A percentile compares a stretch with the other conserved stretches of the same genome.
phyloP scores from a whole-genome alignment of 2,329 filamentous ascomycete genomes.

The Stachybotrys chlorohalonatus region DNA sequence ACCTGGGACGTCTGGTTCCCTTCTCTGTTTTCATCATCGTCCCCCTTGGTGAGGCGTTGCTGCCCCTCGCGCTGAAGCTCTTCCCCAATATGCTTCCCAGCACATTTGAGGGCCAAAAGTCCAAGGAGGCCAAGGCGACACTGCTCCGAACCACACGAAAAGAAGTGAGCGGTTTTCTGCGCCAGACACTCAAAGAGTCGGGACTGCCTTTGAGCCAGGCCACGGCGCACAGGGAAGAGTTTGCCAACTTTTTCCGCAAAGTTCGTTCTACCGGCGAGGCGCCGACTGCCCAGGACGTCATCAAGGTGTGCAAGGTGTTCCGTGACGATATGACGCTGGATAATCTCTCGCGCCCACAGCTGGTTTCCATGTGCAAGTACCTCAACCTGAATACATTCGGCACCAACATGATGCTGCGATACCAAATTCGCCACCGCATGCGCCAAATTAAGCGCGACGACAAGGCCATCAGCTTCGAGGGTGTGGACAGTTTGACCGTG shows the following conservation, averaged over 20 bases:
- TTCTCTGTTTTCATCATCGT: slow-evolving; percentile 97
- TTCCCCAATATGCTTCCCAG: slow-evolving; percentile 97
- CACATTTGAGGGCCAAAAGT: slow-evolving; percentile 88
- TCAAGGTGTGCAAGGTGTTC: slow-evolving; percentile 99
- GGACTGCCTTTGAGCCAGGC: slow-evolving; percentile 78
- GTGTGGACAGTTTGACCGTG: slow-evolving; percentile 87
- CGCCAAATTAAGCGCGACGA: slow-evolving; percentile 98
- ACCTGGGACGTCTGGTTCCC: slow-evolving; percentile 83
- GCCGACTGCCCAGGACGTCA: slow-evolving; percentile 82
- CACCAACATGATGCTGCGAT: slow-evolving; percentile 95
- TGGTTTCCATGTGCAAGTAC: slow-evolving; percentile 97
- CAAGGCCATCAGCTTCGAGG: slow-evolving; percentile 86
- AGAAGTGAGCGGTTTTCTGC: slow-evolving; percentile 85
- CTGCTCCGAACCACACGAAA: slow-evolving; percentile 78
- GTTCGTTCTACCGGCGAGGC: slow-evolving; percentile 83
- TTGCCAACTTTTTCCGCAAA: slow-evolving; percentile 95
- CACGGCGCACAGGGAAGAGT: slow-evolving; percentile 86
- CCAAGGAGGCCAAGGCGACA: slow-evolving; percentile 81
- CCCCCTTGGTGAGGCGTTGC: slow-evolving; percentile 85
- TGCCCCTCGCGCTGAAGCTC: slow-evolving; percentile 83
- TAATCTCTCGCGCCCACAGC: slow-evolving; percentile 89
- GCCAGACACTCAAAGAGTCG: slow-evolving; percentile 84
- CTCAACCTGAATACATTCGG: slow-evolving; percentile 97
- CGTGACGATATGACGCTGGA: slow-evolving; percentile 95
- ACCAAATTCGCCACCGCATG: slow-evolving; percentile 96